phyloP scores from a whole-genome alignment of 371 early-diverging fungal genomes.

The Smittium culicis region DNA sequence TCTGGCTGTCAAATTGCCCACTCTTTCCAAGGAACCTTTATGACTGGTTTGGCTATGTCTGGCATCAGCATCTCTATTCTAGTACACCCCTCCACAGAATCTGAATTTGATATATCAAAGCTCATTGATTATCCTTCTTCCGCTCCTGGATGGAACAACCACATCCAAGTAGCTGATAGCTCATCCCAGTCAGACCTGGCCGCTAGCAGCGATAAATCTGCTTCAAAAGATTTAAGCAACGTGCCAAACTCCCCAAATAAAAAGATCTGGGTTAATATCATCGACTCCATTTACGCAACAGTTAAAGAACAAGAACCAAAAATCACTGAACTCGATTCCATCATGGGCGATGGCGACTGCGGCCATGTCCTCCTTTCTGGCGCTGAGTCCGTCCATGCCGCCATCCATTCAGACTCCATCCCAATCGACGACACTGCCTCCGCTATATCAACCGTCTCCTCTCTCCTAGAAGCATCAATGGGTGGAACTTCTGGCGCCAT shows the following conservation, averaged over 20 bases:
- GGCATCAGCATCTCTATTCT: conserved; percentile 52
- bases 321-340: conserved; percentile 51
- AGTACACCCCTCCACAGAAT: conserved; percentile 31
- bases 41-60: conserved; percentile 66
- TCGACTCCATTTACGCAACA: conserved; percentile 37
- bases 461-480: conserved; percentile 50
- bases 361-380: conserved; percentile 55
- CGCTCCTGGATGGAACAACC: conserved; percentile 44
- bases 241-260: conserved; percentile 39
- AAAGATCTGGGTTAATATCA: conserved; percentile 30
- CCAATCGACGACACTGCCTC: conserved; percentile 32
- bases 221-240: conserved; percentile 31
- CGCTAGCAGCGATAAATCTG: conserved; percentile 16
- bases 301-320: conserved; percentile 52
- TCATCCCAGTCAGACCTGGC: conserved; percentile 27
- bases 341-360: conserved; percentile 74
- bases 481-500: conserved; percentile 68
- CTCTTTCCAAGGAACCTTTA: conserved; percentile 46
- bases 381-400: conserved; percentile 37
- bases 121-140: conserved; percentile 37
- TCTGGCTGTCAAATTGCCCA: conserved; percentile 35
- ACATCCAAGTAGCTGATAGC: conserved; percentile 18
- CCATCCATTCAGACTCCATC: conserved; percentile 25
- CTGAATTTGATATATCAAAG: conserved; percentile 18
- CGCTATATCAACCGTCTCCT: conserved; percentile 38